These are phyloP conservation scores for Phytophthora macrochlamydospora DNA, from an alignment of 352 stramenopile genomes.

Conservation along the genomic window DNA sequence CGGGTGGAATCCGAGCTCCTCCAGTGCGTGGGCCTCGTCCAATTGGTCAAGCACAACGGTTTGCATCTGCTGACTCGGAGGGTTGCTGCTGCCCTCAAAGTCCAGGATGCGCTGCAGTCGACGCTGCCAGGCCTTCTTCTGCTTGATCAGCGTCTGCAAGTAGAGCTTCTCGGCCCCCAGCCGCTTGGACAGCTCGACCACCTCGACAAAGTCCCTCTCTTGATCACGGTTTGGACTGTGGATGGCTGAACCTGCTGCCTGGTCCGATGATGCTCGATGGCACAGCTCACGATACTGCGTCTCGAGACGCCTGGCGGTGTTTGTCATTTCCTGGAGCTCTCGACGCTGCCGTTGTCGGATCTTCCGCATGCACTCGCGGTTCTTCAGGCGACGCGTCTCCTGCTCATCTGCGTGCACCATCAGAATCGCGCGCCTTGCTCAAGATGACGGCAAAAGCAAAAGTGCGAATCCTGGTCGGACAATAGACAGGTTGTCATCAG, in stretches of 20 bases:
- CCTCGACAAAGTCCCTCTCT: conserved; percentile 6
- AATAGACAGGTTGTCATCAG: too few relatives aligned
- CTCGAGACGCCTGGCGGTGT: conserved; percentile 30
- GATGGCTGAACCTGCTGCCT: too few relatives aligned
- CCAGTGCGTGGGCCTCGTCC: conserved; percentile 11
- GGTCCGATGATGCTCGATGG: conserved; percentile 5
- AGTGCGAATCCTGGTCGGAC: too few relatives aligned
- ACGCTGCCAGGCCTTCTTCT: conserved; percentile 29
- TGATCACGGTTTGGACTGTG: background rate
- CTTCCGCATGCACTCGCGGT: conserved; percentile 43
- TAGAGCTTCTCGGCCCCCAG: conserved; percentile 48
- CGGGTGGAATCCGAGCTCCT: conserved; percentile 33
- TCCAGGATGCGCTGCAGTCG: conserved; percentile 40
- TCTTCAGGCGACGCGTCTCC: conserved; percentile 25
- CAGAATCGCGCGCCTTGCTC: too few relatives aligned
- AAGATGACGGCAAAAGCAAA: too few relatives aligned
- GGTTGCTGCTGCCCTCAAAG: conserved; percentile 13
- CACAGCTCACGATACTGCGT: conserved; percentile 36
- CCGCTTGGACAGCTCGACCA: conserved; percentile 19
- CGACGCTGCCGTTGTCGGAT: conserved; percentile 31
- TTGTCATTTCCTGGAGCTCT: conserved; percentile 34
- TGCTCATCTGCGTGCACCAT: background rate
- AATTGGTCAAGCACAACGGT: conserved; percentile 14
- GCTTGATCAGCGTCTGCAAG: conserved; percentile 30
- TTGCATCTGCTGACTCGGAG: conserved; percentile 1